Conservation (phyloP, 805 yeast species). For the Candida ulmi region DNA sequence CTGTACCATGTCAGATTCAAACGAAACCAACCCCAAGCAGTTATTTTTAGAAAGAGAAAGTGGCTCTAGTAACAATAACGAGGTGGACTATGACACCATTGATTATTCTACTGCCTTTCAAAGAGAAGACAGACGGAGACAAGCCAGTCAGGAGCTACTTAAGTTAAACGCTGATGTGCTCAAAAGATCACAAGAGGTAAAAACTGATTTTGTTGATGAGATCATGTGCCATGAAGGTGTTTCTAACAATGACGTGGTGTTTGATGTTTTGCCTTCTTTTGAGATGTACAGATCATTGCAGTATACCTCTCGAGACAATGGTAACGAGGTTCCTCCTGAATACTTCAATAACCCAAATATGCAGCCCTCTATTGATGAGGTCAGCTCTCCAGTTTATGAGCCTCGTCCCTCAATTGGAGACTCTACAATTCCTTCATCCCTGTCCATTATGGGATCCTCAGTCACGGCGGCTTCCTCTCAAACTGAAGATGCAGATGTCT, state of each 20-base stretch:
- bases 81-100: constrained; percentile 4
- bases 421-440: neutral
- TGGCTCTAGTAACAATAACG: too few species aligned
- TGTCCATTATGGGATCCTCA: neutral
- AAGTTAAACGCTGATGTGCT: neutral
- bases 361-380: neutral
- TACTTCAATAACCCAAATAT: constrained; percentile 21
- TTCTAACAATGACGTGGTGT: constrained; percentile 15
- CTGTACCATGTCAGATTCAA: too few species aligned
- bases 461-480: neutral
- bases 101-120: constrained; percentile 12
- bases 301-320: constrained; percentile 34
- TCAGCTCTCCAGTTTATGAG: neutral
- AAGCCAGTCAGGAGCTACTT: constrained; percentile 5
- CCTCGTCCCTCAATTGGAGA: neutral
- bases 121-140: constrained; percentile 8
- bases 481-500: neutral
- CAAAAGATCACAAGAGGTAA: constrained; percentile 2
- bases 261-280: constrained; percentile 63
- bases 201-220: constrained; percentile 8
- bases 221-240: neutral
- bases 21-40: too few species aligned
- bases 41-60: too few species aligned
- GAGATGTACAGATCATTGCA: constrained; percentile 54
- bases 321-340: constrained; percentile 27